These are phyloP conservation scores for Erigeron philadelphicus DNA, from an alignment of 140 eudicot species.

Conservation along the genomic window DNA sequence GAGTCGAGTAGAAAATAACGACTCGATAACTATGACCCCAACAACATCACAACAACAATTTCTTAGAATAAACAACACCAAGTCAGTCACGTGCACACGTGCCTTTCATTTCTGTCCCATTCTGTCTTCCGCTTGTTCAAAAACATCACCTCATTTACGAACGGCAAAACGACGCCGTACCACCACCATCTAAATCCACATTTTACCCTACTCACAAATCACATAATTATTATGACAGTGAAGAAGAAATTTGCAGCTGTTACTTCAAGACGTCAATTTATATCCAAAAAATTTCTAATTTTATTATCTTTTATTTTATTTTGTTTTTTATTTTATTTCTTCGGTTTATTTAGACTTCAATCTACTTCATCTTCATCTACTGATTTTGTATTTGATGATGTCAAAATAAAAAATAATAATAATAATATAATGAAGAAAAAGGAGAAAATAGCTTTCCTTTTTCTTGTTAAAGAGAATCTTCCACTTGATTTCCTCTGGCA, in stretches of 20 bases:
- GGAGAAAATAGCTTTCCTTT: constrained; percentile 62
- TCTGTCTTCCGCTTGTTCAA: too few relatives aligned
- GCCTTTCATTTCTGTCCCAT: constrained; percentile 1
- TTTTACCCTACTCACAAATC: background rate
- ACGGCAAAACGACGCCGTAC: too few relatives aligned
- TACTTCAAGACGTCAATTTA: constrained; percentile 27
- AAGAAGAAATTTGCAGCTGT: constrained; percentile 29
- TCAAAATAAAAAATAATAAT: constrained; percentile 22
- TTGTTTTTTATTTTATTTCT: constrained; percentile 24
- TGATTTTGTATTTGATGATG: constrained; percentile 9
- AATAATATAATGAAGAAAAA: constrained; percentile 22
- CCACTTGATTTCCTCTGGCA: constrained; percentile 96
- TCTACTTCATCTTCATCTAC: constrained; percentile 1
- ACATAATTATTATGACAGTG: constrained; percentile 19
- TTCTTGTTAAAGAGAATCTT: constrained; percentile 54
- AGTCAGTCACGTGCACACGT: constrained; percentile 29
- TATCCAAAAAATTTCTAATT: constrained; percentile 24
- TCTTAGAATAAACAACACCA: background rate
- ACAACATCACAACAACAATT: constrained; percentile 6
- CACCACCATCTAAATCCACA: background rate
- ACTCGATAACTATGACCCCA: too few relatives aligned
- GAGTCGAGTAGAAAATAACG: too few relatives aligned
- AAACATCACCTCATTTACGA: too few relatives aligned
- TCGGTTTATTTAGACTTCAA: constrained; percentile 23
- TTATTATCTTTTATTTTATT: constrained; percentile 21